Percentiles rank a stretch among this genome's conserved stretches.
Evolutionary conservation across 2,329 filamentous ascomycete genomes (phyloP).

Genomic region (Neonectria punicea): DNA sequence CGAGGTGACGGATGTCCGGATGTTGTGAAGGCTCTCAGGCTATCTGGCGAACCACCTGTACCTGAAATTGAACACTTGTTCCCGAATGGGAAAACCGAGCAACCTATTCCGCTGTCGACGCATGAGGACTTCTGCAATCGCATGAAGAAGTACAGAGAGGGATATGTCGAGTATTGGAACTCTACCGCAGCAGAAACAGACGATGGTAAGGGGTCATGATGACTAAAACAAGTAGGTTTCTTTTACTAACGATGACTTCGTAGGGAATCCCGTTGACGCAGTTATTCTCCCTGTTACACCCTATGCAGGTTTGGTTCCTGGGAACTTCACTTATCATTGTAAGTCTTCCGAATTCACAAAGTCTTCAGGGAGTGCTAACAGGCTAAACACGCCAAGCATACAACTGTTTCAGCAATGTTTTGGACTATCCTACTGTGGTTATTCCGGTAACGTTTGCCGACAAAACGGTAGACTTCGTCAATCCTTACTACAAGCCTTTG

Average conservation of each 20-base stretch:
- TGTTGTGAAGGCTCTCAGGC: background rate
- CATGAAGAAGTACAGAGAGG: background rate
- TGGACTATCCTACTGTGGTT: background rate
- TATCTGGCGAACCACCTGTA: background rate
- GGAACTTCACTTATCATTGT: background rate
- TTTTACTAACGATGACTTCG: background rate
- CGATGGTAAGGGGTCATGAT: background rate
- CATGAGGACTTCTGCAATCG: background rate
- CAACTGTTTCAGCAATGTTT: background rate
- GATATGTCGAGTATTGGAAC: background rate
- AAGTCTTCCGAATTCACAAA: background rate
- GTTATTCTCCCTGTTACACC: background rate
- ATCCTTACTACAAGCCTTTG: background rate
- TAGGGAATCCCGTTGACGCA: background rate
- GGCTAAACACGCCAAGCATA: background rate
- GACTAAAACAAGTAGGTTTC: background rate
- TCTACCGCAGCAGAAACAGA: background rate
- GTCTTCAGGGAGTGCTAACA: background rate
- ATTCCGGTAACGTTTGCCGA: background rate
- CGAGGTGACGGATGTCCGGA: background rate
- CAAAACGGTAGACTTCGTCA: background rate
- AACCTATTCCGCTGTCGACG: background rate
- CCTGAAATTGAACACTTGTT: background rate
- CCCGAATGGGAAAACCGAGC: background rate
- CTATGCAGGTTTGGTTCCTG: background rate